Conservation (phyloP, 345 rosid genomes). For the Clausena lansium region DNA sequence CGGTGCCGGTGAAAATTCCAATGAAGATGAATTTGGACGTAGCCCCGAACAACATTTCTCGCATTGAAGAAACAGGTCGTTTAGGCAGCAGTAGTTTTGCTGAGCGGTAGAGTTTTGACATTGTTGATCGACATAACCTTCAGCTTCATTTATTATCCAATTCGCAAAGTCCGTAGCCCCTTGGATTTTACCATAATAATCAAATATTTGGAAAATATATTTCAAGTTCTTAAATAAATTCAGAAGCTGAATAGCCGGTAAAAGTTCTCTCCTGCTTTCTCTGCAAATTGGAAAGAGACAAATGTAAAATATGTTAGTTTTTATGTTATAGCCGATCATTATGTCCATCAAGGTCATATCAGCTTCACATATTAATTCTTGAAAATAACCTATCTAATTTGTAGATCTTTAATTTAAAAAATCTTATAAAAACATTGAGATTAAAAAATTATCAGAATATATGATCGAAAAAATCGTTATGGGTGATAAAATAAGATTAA, state of each 20-base stretch:
- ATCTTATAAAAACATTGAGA: too few relatives aligned
- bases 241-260: not conserved
- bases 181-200: not conserved
- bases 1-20: not conserved
- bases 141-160: not conserved
- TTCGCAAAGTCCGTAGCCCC: not conserved
- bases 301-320: not conserved
- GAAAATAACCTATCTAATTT: too few relatives aligned
- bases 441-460: too few relatives aligned
- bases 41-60: not conserved
- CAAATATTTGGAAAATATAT: not conserved
- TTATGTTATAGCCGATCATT: too few relatives aligned
- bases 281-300: not conserved
- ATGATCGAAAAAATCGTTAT: not conserved
- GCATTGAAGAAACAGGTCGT: not conserved
- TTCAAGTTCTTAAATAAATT: too few relatives aligned
- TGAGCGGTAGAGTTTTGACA: not conserved
- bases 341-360: too few relatives aligned
- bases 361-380: too few relatives aligned
- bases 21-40: not conserved
- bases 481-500: not conserved
- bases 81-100: not conserved
- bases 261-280: not conserved
- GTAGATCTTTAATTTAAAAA: too few relatives aligned
- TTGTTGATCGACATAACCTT: not conserved